Conservation (phyloP, 108 stramenopile genomes). For the Cylindrotheca closterium region DNA sequence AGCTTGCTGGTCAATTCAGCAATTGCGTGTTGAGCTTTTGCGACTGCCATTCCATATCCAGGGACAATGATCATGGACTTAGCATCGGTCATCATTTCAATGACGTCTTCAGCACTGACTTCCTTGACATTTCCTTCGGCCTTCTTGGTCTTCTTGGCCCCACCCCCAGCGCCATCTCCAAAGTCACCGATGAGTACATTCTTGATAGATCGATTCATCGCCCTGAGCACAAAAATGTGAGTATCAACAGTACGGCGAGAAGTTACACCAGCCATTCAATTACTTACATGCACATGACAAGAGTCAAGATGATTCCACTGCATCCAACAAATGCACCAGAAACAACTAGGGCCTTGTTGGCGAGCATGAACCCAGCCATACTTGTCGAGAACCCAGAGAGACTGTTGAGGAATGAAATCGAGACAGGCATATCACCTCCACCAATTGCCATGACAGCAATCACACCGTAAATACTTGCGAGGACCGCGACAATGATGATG, state of each 20-base stretch:
- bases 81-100: conserved; percentile 55
- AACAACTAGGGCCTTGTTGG: conserved; percentile 73
- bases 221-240: conserved; percentile 13
- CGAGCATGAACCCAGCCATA: conserved; percentile 87
- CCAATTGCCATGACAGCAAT: conserved; percentile 54
- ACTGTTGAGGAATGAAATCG: conserved; percentile 83
- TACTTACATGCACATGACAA: conserved; percentile 77
- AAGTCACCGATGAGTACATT: conserved; percentile 79
- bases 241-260: background rate
- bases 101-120: conserved; percentile 49
- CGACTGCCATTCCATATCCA: conserved; percentile 88
- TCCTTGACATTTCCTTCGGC: conserved; percentile 36
- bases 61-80: conserved; percentile 79
- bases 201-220: conserved; percentile 80
- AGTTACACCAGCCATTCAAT: too few species aligned
- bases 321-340: conserved; percentile 87
- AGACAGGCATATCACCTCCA: conserved; percentile 90
- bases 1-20: conserved; percentile 67
- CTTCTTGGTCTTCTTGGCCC: conserved; percentile 27
- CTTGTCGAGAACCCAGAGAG: conserved; percentile 85
- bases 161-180: conserved; percentile 39
- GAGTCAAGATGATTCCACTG: conserved; percentile 81
- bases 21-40: conserved; percentile 79
- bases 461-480: conserved; percentile 61
- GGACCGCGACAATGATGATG: conserved; percentile 43